phyloP scores from a whole-genome alignment of 139 green algal species.

The Coelastrella sp. region DNA sequence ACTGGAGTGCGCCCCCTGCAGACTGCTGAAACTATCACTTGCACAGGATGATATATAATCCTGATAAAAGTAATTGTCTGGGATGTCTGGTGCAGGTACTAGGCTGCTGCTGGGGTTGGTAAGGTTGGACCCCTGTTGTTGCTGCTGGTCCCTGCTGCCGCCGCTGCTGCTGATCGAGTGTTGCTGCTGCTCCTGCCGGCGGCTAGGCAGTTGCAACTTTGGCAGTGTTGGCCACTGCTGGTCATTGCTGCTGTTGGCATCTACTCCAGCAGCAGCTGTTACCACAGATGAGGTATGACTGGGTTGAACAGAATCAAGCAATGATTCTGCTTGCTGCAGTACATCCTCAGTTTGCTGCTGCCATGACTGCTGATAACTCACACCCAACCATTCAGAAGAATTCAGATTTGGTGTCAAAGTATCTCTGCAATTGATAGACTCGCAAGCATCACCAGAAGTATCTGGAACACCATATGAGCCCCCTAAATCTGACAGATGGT shows the following conservation, averaged over 20 bases:
- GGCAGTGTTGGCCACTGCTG: conserved; percentile 1
- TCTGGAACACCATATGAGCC: neutral
- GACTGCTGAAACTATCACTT: conserved; percentile 9
- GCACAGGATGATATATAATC: neutral
- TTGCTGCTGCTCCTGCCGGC: neutral
- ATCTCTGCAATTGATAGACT: neutral
- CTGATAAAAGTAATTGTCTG: neutral
- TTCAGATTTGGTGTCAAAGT: neutral
- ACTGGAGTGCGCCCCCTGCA: neutral
- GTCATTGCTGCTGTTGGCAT: neutral
- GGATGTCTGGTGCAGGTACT: conserved; percentile 5
- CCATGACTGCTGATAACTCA: conserved; percentile 40
- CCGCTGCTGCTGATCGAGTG: neutral
- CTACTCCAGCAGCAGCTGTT: neutral
- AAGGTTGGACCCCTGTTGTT: neutral
- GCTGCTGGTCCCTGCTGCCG: neutral
- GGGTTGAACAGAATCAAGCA: too few species aligned
- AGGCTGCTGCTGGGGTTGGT: neutral
- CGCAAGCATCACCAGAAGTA: neutral
- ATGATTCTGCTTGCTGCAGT: neutral
- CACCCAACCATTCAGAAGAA: conserved; percentile 18
- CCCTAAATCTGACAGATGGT: neutral
- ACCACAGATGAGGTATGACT: neutral
- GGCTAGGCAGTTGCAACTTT: neutral
- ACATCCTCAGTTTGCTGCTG: neutral